These are phyloP conservation scores for Phaffomyces thermotolerans DNA, from an alignment of 805 yeast species.

Conservation along the genomic window DNA sequence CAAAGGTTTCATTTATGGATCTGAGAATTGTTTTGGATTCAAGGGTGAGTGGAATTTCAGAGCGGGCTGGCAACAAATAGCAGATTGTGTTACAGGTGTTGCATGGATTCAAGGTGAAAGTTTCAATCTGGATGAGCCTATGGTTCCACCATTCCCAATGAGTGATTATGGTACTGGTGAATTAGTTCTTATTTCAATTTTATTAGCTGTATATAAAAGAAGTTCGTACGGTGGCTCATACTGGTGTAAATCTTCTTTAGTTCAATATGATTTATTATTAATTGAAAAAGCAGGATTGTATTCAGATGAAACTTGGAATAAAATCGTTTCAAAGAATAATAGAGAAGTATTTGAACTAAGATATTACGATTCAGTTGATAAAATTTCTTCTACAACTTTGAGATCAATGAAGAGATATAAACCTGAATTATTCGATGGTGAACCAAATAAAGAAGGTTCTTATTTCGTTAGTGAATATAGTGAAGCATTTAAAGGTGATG, in stretches of 20 bases:
- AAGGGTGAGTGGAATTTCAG: slow-evolving; percentile 2
- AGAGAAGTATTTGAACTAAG: slow-evolving; percentile 1
- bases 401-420: slow-evolving; percentile 5
- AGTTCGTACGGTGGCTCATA: slow-evolving; percentile 4
- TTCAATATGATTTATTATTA: slow-evolving; percentile 5
- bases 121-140: slow-evolving; percentile 2
- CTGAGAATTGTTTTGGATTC: slow-evolving; percentile 7
- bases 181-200: slow-evolving; percentile 2
- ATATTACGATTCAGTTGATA: slow-evolving; percentile 7
- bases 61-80: slow-evolving; percentile 7
- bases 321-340: neutral
- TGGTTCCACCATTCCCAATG: slow-evolving; percentile 7
- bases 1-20: slow-evolving; percentile 4
- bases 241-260: slow-evolving; percentile 6
- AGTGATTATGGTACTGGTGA: slow-evolving; percentile 8
- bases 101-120: slow-evolving; percentile 7
- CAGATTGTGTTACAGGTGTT: slow-evolving; percentile 7
- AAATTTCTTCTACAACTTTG: slow-evolving; percentile 5
- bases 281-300: slow-evolving; percentile 3
- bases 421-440: slow-evolving; percentile 6
- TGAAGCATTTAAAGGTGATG: slow-evolving; percentile 1
- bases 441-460: neutral
- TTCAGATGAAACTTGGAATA: slow-evolving; percentile 3
- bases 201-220: slow-evolving; percentile 3
- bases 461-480: slow-evolving; percentile 4